These are phyloP conservation scores for Pezicula neosporulosa DNA, from an alignment of 2,329 filamentous ascomycete species.

Conservation along the genomic window DNA sequence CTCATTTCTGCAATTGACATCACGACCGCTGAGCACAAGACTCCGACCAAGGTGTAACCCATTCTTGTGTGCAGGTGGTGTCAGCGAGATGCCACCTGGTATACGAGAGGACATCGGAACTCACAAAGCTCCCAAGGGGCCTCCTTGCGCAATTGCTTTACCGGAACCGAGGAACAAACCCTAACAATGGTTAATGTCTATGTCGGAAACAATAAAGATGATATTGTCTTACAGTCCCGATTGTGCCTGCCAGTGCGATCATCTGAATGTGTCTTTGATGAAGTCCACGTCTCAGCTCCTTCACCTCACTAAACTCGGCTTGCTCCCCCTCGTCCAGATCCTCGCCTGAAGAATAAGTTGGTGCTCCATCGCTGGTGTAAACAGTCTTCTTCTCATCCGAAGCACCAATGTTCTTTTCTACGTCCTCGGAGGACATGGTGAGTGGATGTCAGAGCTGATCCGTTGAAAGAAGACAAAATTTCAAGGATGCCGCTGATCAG, in stretches of 20 bases:
- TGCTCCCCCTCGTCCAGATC: not conserved
- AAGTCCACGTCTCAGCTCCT: slow-evolving; percentile 30
- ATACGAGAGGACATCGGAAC: not conserved
- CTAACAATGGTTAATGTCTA: slow-evolving; percentile 8
- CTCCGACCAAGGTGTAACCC: slow-evolving; percentile 46
- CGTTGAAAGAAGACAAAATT: too few relatives aligned
- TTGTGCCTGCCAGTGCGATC: slow-evolving; percentile 41
- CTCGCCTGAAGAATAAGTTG: not conserved
- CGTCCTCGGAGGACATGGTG: too few relatives aligned
- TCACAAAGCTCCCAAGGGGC: slow-evolving; percentile 45
- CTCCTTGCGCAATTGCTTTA: slow-evolving; percentile 45
- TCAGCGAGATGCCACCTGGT: not conserved
- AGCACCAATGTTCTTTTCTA: not conserved
- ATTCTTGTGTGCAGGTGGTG: slow-evolving; percentile 26
- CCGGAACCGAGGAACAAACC: slow-evolving; percentile 50
- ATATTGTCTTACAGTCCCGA: slow-evolving; percentile 34
- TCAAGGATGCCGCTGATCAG: too few relatives aligned
- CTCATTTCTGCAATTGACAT: slow-evolving; percentile 47
- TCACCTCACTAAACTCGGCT: not conserved
- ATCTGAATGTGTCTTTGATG: slow-evolving; percentile 40
- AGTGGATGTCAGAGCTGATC: too few relatives aligned
- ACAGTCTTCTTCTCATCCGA: not conserved
- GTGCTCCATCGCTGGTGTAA: not conserved
- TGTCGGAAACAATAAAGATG: not conserved
- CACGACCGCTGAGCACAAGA: slow-evolving; percentile 46